Evolutionary conservation across 345 rosid species (phyloP).

Genomic region (Nephelium lappaceum): DNA sequence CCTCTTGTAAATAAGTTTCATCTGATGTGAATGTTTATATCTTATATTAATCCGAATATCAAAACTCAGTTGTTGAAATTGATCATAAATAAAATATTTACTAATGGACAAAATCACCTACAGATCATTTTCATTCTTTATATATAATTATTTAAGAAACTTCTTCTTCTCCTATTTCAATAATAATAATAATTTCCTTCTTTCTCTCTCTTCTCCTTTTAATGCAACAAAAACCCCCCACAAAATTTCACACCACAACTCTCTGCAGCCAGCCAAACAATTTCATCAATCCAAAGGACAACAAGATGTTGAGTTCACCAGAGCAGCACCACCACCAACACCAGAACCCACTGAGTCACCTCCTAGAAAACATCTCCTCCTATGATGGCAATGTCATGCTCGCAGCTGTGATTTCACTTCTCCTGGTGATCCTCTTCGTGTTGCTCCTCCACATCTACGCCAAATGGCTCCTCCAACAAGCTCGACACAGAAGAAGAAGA

Average conservation of each 20-base stretch:
- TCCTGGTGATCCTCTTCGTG: conserved; percentile 74
- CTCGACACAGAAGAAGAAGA: conserved; percentile 34
- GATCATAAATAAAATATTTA: too few species aligned
- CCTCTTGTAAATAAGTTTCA: too few species aligned
- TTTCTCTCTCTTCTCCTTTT: neutral
- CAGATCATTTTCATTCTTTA: neutral
- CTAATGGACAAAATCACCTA: neutral
- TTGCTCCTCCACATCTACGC: conserved; percentile 85
- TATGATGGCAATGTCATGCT: conserved; percentile 69
- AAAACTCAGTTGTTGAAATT: too few species aligned
- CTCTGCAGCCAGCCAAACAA: neutral
- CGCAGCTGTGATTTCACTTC: conserved; percentile 72
- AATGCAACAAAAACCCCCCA: conserved; percentile 4
- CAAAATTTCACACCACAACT: neutral
- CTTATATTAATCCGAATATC: too few species aligned
- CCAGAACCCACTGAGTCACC: conserved; percentile 27
- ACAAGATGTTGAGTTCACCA: conserved; percentile 25
- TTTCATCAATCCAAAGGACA: neutral
- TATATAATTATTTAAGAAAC: neutral
- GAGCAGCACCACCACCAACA: neutral
- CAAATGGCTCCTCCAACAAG: conserved; percentile 58
- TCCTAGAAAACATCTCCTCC: conserved; percentile 54
- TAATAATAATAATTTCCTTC: neutral
- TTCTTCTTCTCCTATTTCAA: neutral
- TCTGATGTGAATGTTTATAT: too few species aligned